phyloP scores from a whole-genome alignment of 2,329 filamentous ascomycete species.

The Pyricularia sp. region DNA sequence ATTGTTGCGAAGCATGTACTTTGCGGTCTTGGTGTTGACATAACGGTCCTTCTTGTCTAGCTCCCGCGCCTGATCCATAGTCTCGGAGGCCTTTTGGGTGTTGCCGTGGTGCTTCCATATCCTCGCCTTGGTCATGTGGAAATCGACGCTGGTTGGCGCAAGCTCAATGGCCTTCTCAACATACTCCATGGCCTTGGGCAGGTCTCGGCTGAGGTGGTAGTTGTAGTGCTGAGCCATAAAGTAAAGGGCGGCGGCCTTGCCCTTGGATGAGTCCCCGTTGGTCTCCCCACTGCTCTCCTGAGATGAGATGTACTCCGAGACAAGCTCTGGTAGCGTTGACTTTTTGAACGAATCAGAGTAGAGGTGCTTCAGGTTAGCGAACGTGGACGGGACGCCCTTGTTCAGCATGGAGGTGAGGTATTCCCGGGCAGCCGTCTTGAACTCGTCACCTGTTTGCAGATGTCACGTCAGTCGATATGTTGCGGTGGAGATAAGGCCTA shows the following conservation, averaged over 20 bases:
- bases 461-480: slow-evolving; percentile 3
- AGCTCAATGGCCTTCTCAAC: slow-evolving; percentile 77
- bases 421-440: slow-evolving; percentile 63
- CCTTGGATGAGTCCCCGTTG: slow-evolving; percentile 42
- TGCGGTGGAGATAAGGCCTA: not conserved
- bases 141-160: slow-evolving; percentile 76
- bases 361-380: slow-evolving; percentile 91
- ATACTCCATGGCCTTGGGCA: slow-evolving; percentile 71
- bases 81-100: slow-evolving; percentile 66
- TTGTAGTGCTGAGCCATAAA: slow-evolving; percentile 97
- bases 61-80: slow-evolving; percentile 79
- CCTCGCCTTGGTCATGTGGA: slow-evolving; percentile 88
- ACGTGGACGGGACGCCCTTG: slow-evolving; percentile 91
- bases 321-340: slow-evolving; percentile 63
- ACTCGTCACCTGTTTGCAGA: slow-evolving; percentile 56
- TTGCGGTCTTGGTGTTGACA: slow-evolving; percentile 97
- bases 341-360: slow-evolving; percentile 74
- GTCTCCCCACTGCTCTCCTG: slow-evolving; percentile 28
- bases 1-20: slow-evolving; percentile 91
- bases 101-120: slow-evolving; percentile 90
- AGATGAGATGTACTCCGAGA: slow-evolving; percentile 64
- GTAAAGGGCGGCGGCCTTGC: slow-evolving; percentile 74
- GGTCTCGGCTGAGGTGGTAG: slow-evolving; percentile 77
- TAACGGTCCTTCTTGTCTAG: slow-evolving; percentile 88
- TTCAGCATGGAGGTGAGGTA: slow-evolving; percentile 81